These are phyloP conservation scores for Diaporthe sp. DNA, from an alignment of 2,329 filamentous ascomycete species.

Conservation along the genomic window DNA sequence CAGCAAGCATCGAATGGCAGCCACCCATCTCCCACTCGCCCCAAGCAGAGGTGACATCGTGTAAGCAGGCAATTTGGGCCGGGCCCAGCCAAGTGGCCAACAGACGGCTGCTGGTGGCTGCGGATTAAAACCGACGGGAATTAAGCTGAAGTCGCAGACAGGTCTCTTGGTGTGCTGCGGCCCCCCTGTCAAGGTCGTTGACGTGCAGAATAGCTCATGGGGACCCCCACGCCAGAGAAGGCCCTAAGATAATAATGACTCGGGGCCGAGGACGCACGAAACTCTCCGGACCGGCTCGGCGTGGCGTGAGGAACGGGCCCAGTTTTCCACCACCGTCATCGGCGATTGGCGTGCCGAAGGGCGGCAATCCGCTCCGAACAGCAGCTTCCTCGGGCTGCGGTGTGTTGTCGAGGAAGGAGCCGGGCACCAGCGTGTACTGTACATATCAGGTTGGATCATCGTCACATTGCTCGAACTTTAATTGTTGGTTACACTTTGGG, in stretches of 20 bases:
- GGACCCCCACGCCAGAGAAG: slow-evolving; percentile 16
- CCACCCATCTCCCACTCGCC: slow-evolving; percentile 25
- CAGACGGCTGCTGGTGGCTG: neutral
- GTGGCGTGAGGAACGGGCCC: slow-evolving; percentile 69
- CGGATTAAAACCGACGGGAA: neutral
- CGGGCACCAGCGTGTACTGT: neutral
- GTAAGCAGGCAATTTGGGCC: neutral
- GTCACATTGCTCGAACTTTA: neutral
- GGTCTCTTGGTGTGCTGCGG: neutral
- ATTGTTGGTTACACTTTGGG: slow-evolving; percentile 20
- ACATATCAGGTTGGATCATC: neutral
- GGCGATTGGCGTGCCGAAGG: slow-evolving; percentile 22
- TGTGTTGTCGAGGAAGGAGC: neutral
- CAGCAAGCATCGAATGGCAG: neutral
- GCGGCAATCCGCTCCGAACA: slow-evolving; percentile 3
- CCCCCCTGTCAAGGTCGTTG: slow-evolving; percentile 16
- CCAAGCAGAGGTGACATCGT: neutral
- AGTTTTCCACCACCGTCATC: slow-evolving; percentile 34
- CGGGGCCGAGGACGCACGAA: slow-evolving; percentile 43
- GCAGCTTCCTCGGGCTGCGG: neutral
- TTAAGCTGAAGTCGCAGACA: neutral
- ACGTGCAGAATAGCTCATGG: slow-evolving; percentile 22
- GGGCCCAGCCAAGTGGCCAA: neutral
- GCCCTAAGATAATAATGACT: neutral
- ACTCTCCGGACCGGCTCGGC: slow-evolving; percentile 60